A percentile compares a stretch with the other conserved stretches of the same genome.
Evolutionary conservation across 768 basidiomycete species (phyloP).

Genomic region (Hypholoma sublateritium): DNA sequence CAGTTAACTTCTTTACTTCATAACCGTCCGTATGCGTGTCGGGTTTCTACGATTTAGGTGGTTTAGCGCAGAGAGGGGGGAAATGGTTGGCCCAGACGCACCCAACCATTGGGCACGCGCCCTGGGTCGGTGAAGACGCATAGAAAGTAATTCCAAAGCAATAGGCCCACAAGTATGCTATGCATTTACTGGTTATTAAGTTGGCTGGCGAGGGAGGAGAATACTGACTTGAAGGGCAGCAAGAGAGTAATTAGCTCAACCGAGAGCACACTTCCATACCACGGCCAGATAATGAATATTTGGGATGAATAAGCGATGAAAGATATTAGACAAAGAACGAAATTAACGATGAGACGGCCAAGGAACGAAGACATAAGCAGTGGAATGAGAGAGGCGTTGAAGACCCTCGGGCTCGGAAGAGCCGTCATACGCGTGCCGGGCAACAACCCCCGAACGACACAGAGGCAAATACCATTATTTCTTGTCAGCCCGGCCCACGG

Average conservation of each 20-base stretch:
- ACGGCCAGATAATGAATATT: conserved; percentile 88
- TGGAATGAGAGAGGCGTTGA: not conserved
- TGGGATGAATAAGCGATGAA: conserved; percentile 92
- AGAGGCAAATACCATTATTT: conserved; percentile 17
- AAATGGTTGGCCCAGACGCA: conserved; percentile 31
- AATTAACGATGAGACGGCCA: conserved; percentile 63
- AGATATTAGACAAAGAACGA: conserved; percentile 69
- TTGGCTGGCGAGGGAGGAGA: not conserved
- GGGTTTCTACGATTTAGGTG: conserved; percentile 56
- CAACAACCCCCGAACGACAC: conserved; percentile 16
- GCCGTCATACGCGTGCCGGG: not conserved
- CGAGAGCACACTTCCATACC: conserved; percentile 79
- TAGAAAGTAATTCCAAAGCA: conserved; percentile 88
- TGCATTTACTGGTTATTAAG: conserved; percentile 8
- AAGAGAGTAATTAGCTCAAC: conserved; percentile 76
- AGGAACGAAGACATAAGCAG: conserved; percentile 41
- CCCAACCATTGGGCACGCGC: conserved; percentile 76
- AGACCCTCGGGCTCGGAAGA: not conserved
- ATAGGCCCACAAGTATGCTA: conserved; percentile 72
- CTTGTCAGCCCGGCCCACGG: not conserved
- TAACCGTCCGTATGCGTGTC: conserved; percentile 70
- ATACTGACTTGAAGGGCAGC: conserved; percentile 84
- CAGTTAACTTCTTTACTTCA: conserved; percentile 89
- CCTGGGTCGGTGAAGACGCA: conserved; percentile 87
- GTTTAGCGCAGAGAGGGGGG: not conserved